Evolutionary conservation across 2,329 filamentous ascomycete genomes (phyloP).

Genomic region (Neoarthrinium moseri): DNA sequence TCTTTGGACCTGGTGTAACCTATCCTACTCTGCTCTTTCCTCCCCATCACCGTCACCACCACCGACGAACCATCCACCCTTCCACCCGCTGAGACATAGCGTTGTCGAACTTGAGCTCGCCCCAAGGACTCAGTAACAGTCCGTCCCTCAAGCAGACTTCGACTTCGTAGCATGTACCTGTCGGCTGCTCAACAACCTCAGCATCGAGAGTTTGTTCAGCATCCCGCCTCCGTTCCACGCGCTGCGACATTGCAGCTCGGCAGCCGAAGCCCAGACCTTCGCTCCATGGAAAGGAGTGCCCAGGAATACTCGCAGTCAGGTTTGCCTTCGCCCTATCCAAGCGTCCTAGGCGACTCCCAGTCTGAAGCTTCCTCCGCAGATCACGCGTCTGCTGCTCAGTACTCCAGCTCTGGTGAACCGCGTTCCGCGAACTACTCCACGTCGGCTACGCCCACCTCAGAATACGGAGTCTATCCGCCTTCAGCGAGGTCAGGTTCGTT

Average conservation of each 20-base stretch:
- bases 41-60: conserved; percentile 23
- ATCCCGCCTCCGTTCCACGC: conserved; percentile 27
- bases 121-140: too few relatives aligned
- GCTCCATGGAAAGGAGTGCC: conserved; percentile 58
- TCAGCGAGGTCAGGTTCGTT: conserved; percentile 78
- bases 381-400: conserved; percentile 90
- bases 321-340: conserved; percentile 74
- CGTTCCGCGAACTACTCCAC: conserved; percentile 69
- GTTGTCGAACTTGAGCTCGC: conserved; percentile 16
- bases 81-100: conserved; percentile 17
- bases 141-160: background rate
- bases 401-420: conserved; percentile 78
- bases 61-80: conserved; percentile 14
- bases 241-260: conserved; percentile 23
- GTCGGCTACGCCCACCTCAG: conserved; percentile 81
- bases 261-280: conserved; percentile 24
- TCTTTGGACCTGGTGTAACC: conserved; percentile 28
- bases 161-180: conserved; percentile 7
- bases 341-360: conserved; percentile 65
- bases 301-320: conserved; percentile 83
- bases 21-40: conserved; percentile 24
- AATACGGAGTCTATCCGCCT: conserved; percentile 77
- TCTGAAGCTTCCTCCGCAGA: conserved; percentile 89
- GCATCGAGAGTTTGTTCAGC: conserved; percentile 27
- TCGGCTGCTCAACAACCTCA: conserved; percentile 13